Base-by-base conservation (phyloP, 257 asterid genomes). In the Solanum pinnatisectum region DNA sequence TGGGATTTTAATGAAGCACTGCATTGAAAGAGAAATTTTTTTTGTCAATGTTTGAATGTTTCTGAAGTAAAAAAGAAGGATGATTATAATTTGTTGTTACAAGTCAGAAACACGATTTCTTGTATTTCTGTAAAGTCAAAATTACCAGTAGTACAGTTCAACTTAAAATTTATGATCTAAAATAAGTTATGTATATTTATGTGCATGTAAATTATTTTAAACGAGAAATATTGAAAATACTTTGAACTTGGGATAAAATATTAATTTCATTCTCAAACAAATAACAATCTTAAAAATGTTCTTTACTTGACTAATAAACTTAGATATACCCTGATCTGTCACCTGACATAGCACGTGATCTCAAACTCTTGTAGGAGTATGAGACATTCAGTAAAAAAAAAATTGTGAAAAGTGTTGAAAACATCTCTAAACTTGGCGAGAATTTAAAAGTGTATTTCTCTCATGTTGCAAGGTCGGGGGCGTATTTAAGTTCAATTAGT, bases 61-160 rank as follows among this genome's bases (percentile, higher is more conserved):
- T 82, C 67, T 44, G 4, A 16, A 6, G 65, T 32, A 22, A 68
- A n/a, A n/a, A n/a, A 33, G 30, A 13, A n/a, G 35, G 22, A 77
- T 11, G 83, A 6, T 42, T 79, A 25, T 25, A n/a, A 25, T 25
- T 42, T 82, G 70, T 49, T 49, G 44, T 18, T 82, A 3, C 70
- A 82, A 82, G 86, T 82, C 86, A 82, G 86, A 82, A 49, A 82
- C 86, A 82, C 71, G 86, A 82, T 49, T 46, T 82, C 86, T 82
- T 49, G 44, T 16, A 63, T 82, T 70, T 82, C 22, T 49, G 16
- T 32, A 49, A 49, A 82, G 70, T 49, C 86, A 82, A 82, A 49
- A 11, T 18, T 1, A 36, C 15, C 4, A 1, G 40, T 12, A 39
- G 35, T 77, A n/a, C 6, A 52, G 2, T 52, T 52, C 0, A 49